Percentiles rank a stretch among this genome's conserved stretches.
Conservation (phyloP, 140 eudicot genomes). For the Anethum foeniculum region DNA sequence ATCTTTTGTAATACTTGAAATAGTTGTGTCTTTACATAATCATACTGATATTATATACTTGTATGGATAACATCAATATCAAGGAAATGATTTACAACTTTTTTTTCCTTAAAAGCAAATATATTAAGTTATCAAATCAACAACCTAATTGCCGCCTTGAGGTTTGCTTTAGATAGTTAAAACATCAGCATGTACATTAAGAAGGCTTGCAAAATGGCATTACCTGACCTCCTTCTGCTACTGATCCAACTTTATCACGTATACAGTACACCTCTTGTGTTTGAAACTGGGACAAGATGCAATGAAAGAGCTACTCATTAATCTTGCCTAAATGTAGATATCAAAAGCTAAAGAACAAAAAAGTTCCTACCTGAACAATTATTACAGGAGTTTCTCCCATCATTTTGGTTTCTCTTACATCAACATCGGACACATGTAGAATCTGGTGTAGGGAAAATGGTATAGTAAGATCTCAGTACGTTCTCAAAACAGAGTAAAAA, state of each 20-base stretch:
- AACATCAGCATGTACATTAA: background rate
- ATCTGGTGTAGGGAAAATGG: slow-evolving; percentile 47
- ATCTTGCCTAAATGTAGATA: background rate
- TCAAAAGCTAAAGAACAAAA: background rate
- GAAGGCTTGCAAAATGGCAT: background rate
- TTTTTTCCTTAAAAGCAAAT: background rate
- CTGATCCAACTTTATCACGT: slow-evolving; percentile 69
- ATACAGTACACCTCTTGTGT: slow-evolving; percentile 88
- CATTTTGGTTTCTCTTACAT: slow-evolving; percentile 93
- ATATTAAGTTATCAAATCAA: background rate
- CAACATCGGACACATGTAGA: slow-evolving; percentile 78
- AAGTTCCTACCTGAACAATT: slow-evolving; percentile 52
- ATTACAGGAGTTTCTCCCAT: slow-evolving; percentile 86
- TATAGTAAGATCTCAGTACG: slow-evolving; percentile 7
- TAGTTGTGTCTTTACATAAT: background rate
- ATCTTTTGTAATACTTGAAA: background rate
- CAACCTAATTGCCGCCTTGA: background rate
- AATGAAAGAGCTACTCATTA: background rate
- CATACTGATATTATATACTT: background rate
- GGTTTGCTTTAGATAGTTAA: background rate
- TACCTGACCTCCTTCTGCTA: slow-evolving; percentile 94
- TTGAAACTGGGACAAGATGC: slow-evolving; percentile 57
- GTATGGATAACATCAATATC: background rate
- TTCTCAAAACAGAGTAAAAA: background rate
- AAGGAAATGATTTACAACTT: background rate